Percentiles rank a stretch among this genome's conserved stretches.
Conservation (phyloP, 108 stramenopile genomes). For the Skeletonema potamos region DNA sequence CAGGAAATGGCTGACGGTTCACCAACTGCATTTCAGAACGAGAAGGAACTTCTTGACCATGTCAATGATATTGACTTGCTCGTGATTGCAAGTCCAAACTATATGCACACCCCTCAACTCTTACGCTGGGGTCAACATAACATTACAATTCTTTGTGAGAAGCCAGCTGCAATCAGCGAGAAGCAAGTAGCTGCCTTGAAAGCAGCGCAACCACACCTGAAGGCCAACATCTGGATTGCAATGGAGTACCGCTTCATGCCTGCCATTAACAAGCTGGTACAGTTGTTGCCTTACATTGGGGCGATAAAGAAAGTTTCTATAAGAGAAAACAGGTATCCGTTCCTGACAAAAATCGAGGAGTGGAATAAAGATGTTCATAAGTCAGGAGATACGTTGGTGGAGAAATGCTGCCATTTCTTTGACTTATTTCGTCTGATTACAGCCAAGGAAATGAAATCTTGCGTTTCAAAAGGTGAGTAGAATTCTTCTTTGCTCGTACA, state of each 20-base stretch:
- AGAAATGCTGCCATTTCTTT: slow-evolving; percentile 89
- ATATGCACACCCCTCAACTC: slow-evolving; percentile 71
- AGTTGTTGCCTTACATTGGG: slow-evolving; percentile 67
- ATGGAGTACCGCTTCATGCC: slow-evolving; percentile 91
- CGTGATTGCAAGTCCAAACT: slow-evolving; percentile 83
- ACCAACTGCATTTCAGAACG: slow-evolving; percentile 43
- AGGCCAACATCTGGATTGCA: slow-evolving; percentile 79
- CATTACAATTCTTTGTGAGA: slow-evolving; percentile 75
- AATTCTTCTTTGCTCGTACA: neutral
- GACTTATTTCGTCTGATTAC: slow-evolving; percentile 85
- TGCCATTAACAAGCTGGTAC: slow-evolving; percentile 71
- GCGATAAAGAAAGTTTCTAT: slow-evolving; percentile 82
- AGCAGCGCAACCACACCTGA: slow-evolving; percentile 38
- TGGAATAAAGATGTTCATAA: slow-evolving; percentile 81
- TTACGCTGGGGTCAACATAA: slow-evolving; percentile 66
- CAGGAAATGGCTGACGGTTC: slow-evolving; percentile 20
- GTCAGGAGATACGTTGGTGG: slow-evolving; percentile 80
- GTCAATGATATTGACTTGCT: slow-evolving; percentile 74
- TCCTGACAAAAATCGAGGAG: slow-evolving; percentile 74
- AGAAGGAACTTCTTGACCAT: slow-evolving; percentile 59
- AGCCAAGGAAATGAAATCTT: slow-evolving; percentile 62
- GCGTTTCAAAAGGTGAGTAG: slow-evolving; percentile 36
- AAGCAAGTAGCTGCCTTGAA: slow-evolving; percentile 62
- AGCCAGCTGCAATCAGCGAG: slow-evolving; percentile 77
- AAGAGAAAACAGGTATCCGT: slow-evolving; percentile 84